Evolutionary conservation across 2,329 filamentous ascomycete species (phyloP), one percentile per base, ranked within the genome.

Genomic region (Calonectria henricotiae): DNA sequence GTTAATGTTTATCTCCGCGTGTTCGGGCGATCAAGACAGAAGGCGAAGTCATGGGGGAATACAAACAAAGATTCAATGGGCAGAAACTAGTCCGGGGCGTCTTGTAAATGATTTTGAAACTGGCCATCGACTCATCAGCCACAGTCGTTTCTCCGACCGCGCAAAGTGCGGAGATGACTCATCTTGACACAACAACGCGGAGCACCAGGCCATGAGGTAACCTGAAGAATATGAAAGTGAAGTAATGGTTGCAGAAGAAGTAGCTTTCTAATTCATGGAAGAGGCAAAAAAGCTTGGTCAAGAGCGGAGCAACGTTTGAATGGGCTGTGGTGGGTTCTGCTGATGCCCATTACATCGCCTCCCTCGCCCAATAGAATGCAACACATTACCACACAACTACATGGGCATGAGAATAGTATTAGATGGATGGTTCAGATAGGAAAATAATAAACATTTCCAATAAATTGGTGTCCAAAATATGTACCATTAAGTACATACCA

Each of bases 151-250:
- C n/a, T 30, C n/a, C 32, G 20, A 2, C n/a, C 12, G 32, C 17
- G n/a, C 4, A 13, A 17, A 13, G 7, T 39, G 35, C 12, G 51
- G 51, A n/a, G 51, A 58, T 58, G 51, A 58, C 51, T 58, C 51
- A 58, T 58, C 20, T 37, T n/a, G 35, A 58, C 7, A 17, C 37
- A 4, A 17, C 8, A 23, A 20, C 17, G n/a, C 9, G 1, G 13
- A 35, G 9, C 5, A 58, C 8, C 13, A n/a, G 30, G 20, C 1
- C 3, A 2, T 4, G 7, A 15, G 15, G 15, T 51, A 12, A 11
- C 27, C 4, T 17, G 3, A 30, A 17, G 4, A 30, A 15, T 20
- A 37, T 4, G 6, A 6, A n/a, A 11, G n/a, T 2, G 7, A 37
- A 30, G 27, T 5, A 37, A 37, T 3, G 35, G 35, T 7, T 5